Conservation (phyloP, 2,329 filamentous ascomycete species). For the Paraphoma sp. region DNA sequence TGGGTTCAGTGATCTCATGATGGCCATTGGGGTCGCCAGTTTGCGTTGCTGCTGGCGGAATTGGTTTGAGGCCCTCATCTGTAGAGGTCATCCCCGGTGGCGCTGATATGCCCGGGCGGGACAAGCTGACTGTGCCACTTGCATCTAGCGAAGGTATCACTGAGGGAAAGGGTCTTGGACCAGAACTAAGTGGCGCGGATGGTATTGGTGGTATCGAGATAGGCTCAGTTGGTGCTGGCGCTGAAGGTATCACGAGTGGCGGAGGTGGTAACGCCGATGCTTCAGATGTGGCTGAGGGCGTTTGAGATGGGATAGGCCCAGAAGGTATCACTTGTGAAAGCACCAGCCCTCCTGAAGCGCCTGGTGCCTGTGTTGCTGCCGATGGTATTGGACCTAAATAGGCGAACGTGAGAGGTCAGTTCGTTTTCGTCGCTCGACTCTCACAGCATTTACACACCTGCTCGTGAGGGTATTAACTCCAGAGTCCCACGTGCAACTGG, state of each 20-base stretch:
- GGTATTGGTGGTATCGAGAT: conserved; percentile 1
- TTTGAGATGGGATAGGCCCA: conserved; percentile 15
- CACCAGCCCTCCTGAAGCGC: conserved; percentile 6
- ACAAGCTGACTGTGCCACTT: neutral
- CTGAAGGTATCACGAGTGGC: conserved; percentile 11
- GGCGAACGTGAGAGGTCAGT: neutral
- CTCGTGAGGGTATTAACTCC: conserved; percentile 21
- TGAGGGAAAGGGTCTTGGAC: conserved; percentile 10
- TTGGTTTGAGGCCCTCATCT: conserved; percentile 30
- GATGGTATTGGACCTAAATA: conserved; percentile 8
- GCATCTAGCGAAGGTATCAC: conserved; percentile 4
- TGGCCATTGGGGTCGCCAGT: conserved; percentile 37
- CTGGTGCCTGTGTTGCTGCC: conserved; percentile 6
- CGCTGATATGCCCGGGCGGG: conserved; percentile 7
- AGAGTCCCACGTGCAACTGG: conserved; percentile 5
- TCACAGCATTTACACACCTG: conserved; percentile 17
- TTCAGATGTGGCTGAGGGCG: neutral
- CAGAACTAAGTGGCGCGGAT: conserved; percentile 6
- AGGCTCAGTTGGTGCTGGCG: neutral
- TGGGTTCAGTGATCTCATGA: conserved; percentile 39
- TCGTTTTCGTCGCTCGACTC: neutral
- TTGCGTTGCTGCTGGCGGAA: conserved; percentile 28
- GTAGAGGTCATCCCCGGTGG: conserved; percentile 25
- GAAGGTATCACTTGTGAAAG: conserved; percentile 9
- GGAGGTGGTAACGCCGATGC: neutral